Base-by-base conservation (phyloP, 176 grass and related monocot species). In the Olyra latifolia region DNA sequence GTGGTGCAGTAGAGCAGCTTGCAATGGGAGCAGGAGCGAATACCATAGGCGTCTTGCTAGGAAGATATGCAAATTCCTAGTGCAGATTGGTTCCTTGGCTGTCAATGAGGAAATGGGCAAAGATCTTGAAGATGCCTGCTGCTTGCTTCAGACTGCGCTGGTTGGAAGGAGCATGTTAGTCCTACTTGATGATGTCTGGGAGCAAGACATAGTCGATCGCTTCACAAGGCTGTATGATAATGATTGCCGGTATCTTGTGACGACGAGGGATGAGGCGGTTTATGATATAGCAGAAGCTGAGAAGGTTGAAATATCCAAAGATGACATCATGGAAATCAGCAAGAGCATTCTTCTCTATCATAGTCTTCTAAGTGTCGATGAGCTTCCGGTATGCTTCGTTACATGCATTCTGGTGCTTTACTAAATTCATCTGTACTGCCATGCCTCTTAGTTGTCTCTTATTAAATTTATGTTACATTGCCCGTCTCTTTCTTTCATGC, bases 171-270 rank as follows among this genome's bases (percentile, higher is more conserved):
- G 73, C 68, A 91, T 94, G 73, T 19, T 94, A 44, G 66, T 94
- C 69, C 80, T 94, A 39, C 89, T 89, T 52, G 92, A 94, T 91
- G 89, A 94, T 76, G 92, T 94, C 23, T 94, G 92, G 89, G 89
- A 94, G 82, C 92, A 91, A 72, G 87, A 92, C 70, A 92, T 94
- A 72, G 87, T 94, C 62, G 87, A 94, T 9, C 86, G 87, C 27
- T 94, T 94, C 80, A 82, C 83, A 0, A 88, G 71, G 30, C 67
- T 94, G 15, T 94, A 91, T 72, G 86, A 91, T 75, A 94, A 94
- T 69, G 89, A 89, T 49, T 94, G 92, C 43, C 71, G 62, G 17
- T 94, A 89, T 89, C 80, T 94, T 17, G 92, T 94, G 50, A 94
- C 92, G 11, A 89, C 92, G 15, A 94, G 89, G 70, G 83, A 94